Conservation (phyloP, 495 filamentous ascomycete genomes). For the Annulohypoxylon nitens region DNA sequence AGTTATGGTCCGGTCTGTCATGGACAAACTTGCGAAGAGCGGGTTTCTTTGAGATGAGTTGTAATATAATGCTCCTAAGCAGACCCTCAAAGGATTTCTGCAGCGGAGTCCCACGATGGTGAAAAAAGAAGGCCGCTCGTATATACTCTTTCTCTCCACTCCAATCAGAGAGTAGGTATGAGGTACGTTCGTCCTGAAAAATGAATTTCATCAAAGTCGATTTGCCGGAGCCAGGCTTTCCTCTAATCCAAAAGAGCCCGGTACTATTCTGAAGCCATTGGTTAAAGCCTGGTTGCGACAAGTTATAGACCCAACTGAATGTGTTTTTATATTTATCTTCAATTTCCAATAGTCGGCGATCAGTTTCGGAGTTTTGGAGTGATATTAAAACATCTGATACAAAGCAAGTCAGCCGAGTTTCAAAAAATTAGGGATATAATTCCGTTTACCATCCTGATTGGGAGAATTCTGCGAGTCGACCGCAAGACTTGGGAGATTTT, state of each 20-base stretch:
- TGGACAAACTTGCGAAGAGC: not conserved
- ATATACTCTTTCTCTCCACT: constrained; percentile 2
- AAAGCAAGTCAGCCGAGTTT: not conserved
- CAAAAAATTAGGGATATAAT: not conserved
- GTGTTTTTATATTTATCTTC: constrained; percentile 24
- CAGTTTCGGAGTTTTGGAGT: constrained; percentile 2
- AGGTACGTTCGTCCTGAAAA: constrained; percentile 33
- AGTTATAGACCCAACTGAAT: constrained; percentile 38
- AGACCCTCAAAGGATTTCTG: constrained; percentile 45
- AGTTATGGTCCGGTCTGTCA: not conserved
- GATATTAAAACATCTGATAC: constrained; percentile 10
- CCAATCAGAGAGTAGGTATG: constrained; percentile 31
- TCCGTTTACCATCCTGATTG: not conserved
- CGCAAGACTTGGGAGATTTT: not conserved
- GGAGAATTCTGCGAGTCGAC: too few relatives aligned
- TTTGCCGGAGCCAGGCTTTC: constrained; percentile 41
- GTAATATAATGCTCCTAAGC: constrained; percentile 29
- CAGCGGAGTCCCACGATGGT: constrained; percentile 31
- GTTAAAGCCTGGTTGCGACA: constrained; percentile 13
- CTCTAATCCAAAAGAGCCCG: constrained; percentile 44
- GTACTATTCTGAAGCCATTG: constrained; percentile 36
- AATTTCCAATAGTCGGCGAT: constrained; percentile 14
- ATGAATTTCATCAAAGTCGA: constrained; percentile 49
- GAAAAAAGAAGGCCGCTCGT: constrained; percentile 31
- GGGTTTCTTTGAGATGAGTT: constrained; percentile 13